These are phyloP conservation scores for Waltiozyma sp. DNA, from an alignment of 1,139 yeast species.

Conservation along the genomic window DNA sequence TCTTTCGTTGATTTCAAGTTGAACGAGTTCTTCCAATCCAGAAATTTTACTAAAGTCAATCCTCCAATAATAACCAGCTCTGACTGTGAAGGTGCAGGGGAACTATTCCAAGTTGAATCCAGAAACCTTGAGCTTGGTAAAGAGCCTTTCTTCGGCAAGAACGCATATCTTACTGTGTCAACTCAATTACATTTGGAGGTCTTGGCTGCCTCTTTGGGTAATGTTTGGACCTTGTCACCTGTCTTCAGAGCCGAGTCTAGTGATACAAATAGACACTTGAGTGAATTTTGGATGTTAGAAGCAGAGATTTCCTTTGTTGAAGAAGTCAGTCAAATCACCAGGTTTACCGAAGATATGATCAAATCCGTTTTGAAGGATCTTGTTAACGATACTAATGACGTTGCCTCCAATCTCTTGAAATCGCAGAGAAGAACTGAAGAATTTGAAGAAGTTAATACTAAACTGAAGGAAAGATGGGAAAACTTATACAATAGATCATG, in stretches of 20 bases:
- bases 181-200: slow-evolving; percentile 88
- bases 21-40: slow-evolving; percentile 39
- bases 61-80: slow-evolving; percentile 84
- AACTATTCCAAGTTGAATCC: slow-evolving; percentile 52
- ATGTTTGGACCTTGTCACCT: slow-evolving; percentile 88
- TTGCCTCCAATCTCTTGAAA: slow-evolving; percentile 32
- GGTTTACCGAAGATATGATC: slow-evolving; percentile 61
- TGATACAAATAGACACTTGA: slow-evolving; percentile 81
- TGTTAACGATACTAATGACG: slow-evolving; percentile 22
- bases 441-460: slow-evolving; percentile 18
- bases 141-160: slow-evolving; percentile 49
- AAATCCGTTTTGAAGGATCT: slow-evolving; percentile 37
- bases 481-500: slow-evolving; percentile 30
- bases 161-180: slow-evolving; percentile 75
- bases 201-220: slow-evolving; percentile 56
- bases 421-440: slow-evolving; percentile 30
- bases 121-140: slow-evolving; percentile 12
- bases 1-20: slow-evolving; percentile 52
- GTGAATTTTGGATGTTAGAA: slow-evolving; percentile 98
- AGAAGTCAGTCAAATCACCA: slow-evolving; percentile 47
- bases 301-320: slow-evolving; percentile 72
- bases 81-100: slow-evolving; percentile 98
- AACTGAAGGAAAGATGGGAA: slow-evolving; percentile 22
- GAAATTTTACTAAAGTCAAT: slow-evolving; percentile 57
- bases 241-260: slow-evolving; percentile 92